A percentile compares a stretch with the other conserved stretches of the same genome.
phyloP scores from a whole-genome alignment of 768 basidiomycete genomes.

The Macrolepiota fuliginosa region DNA sequence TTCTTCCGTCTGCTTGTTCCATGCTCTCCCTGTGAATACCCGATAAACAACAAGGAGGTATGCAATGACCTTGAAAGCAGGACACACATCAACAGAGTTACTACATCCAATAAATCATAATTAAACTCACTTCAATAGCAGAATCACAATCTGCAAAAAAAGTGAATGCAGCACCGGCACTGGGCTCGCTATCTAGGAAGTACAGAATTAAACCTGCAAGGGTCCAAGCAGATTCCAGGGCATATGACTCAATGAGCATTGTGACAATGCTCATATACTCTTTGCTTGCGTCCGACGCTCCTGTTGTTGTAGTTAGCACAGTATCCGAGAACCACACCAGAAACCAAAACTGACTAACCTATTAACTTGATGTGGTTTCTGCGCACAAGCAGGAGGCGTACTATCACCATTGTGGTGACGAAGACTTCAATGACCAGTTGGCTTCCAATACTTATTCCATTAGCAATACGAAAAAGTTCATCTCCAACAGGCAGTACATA shows the following conservation, averaged over 20 bases:
- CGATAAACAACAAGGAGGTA: background rate
- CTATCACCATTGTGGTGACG: background rate
- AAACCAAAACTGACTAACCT: background rate
- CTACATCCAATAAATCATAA: background rate
- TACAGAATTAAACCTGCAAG: background rate
- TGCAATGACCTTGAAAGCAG: background rate
- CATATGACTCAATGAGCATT: background rate
- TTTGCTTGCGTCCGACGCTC: background rate
- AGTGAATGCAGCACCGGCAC: background rate
- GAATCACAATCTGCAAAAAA: background rate
- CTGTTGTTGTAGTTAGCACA: background rate
- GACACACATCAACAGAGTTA: background rate
- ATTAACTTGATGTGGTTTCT: background rate
- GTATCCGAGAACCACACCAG: background rate
- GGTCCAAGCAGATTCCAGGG: background rate
- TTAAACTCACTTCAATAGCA: background rate
- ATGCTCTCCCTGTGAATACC: background rate
- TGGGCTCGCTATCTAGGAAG: background rate
- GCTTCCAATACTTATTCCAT: too few species aligned
- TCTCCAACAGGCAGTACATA: background rate
- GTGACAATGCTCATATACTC: background rate
- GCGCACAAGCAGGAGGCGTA: background rate
- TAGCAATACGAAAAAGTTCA: background rate
- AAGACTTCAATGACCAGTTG: background rate
- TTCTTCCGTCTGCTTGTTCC: background rate